A percentile compares a stretch with the other conserved stretches of the same genome.
These are phyloP conservation scores for Euclidium syriacum DNA, from an alignment of 345 rosid species.

Conservation along the genomic window DNA sequence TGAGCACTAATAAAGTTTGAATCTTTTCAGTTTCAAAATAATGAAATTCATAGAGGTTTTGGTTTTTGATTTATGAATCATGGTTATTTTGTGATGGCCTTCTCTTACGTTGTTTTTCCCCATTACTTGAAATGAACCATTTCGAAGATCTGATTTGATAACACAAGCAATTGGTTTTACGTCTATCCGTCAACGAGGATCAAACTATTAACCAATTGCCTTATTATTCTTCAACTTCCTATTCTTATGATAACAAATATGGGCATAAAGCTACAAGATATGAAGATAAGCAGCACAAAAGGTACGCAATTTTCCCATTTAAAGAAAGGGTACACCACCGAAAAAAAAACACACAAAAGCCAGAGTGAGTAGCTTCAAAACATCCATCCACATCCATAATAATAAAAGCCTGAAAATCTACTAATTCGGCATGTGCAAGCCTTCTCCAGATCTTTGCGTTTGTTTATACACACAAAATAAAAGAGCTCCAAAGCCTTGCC, in stretches of 20 bases:
- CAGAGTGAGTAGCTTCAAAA: not conserved
- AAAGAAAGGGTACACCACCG: conserved; percentile 5
- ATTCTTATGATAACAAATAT: not conserved
- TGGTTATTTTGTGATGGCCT: not conserved
- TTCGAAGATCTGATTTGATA: too few relatives aligned
- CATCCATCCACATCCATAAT: conserved; percentile 16
- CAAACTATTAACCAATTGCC: too few relatives aligned
- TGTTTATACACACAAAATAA: conserved; percentile 4
- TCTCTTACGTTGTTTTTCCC: not conserved
- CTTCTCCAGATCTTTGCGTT: conserved; percentile 9
- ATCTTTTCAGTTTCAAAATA: not conserved
- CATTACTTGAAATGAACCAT: not conserved
- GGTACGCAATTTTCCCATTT: not conserved
- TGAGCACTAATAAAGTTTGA: not conserved
- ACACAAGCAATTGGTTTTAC: too few relatives aligned
- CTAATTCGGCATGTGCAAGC: conserved; percentile 13
- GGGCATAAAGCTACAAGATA: not conserved
- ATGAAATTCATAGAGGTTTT: not conserved
- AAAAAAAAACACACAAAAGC: conserved; percentile 16
- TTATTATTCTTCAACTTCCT: too few relatives aligned
- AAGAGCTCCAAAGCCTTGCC: conserved; percentile 22
- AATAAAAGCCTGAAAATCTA: conserved; percentile 4
- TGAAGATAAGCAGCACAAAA: not conserved
- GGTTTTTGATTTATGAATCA: too few relatives aligned
- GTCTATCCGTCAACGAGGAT: too few relatives aligned